Base-by-base conservation (phyloP, 768 basidiomycete species). In the Leccinum aurantiacum region DNA sequence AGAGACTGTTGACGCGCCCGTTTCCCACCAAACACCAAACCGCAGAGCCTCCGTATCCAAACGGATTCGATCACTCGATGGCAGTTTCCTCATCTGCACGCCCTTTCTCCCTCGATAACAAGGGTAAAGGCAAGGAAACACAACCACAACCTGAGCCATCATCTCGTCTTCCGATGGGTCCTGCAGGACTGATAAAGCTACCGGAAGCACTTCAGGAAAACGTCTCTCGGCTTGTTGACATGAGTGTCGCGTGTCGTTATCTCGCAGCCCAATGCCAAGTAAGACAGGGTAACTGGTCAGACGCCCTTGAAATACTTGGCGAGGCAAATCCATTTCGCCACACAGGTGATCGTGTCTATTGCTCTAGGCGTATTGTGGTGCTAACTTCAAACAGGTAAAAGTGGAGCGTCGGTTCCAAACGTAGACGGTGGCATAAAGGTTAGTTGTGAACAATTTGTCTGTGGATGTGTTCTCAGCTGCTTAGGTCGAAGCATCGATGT, bases 401-500 rank as follows among this genome's bases (percentile, higher is more conserved):
- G 85, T 67, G 90, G 89, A 1, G 82, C 87, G 3, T 80, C 84
- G n/a, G 80, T 91, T 48, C 87, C 88, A 6, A 94, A 90, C 67
- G 78, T 87, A 13, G 95, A 98, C 66, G 94, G 93, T 29, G 97
- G 97, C 4, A 93, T 98, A 73, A 99, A 99, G 78, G 95, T 94
- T 59, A 59, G 76, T 65, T 22, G 11, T 11, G 48, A 56, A 27
- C 58, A 41, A 48, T 61, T 25, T 63, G 37, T 33, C 13, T 41
- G 44, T 52, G 48, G 22, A n/a, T 19, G 1, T 37, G 9, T 49
- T 51, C 61, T 62, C 38, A 62, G 41, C 37, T 54, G 15, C 37
- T n/a, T 64, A 96, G 94, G 90, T 98, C 41, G 94, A 98, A 77
- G 93, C 97, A 4, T 97, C 96, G 3, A 95, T 98, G 87, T 98